A percentile compares a stretch with the other conserved stretches of the same genome.
Evolutionary conservation across 202 grass and related monocot species (phyloP).

Genomic region (Elaeis oleifera): DNA sequence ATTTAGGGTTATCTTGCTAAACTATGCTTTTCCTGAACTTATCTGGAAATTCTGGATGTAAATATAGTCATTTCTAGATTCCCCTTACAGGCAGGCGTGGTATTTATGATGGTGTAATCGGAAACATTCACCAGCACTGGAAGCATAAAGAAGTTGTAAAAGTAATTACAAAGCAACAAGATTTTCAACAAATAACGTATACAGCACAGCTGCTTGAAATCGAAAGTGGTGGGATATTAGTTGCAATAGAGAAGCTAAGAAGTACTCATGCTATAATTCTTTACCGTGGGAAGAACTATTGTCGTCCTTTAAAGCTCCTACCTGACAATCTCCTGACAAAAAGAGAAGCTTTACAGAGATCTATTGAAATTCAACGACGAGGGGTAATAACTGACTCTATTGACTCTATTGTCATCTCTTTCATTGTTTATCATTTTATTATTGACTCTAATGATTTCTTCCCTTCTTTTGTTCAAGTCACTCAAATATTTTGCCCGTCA

Average conservation of each 20-base stretch:
- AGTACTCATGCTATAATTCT: slow-evolving; percentile 75
- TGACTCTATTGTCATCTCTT: not conserved
- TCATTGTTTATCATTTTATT: slow-evolving; percentile 3
- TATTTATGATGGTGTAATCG: slow-evolving; percentile 75
- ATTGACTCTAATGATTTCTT: not conserved
- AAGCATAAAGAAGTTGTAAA: slow-evolving; percentile 91
- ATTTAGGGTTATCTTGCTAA: no score
- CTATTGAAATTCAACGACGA: slow-evolving; percentile 67
- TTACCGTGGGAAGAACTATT: slow-evolving; percentile 85
- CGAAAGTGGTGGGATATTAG: slow-evolving; percentile 56
- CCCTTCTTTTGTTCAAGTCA: slow-evolving; percentile 40
- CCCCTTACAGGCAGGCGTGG: slow-evolving; percentile 60
- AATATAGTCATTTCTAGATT: slow-evolving; percentile 7
- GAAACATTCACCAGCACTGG: slow-evolving; percentile 84
- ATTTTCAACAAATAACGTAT: slow-evolving; percentile 38
- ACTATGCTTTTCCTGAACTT: no score
- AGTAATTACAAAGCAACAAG: slow-evolving; percentile 70
- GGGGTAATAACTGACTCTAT: slow-evolving; percentile 39
- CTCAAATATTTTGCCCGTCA: slow-evolving; percentile 56
- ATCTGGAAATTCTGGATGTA: no score
- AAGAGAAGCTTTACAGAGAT: slow-evolving; percentile 77
- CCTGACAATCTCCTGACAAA: slow-evolving; percentile 57
- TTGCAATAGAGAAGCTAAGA: slow-evolving; percentile 56
- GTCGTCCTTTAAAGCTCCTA: slow-evolving; percentile 40
- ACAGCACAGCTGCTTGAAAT: slow-evolving; percentile 62